Evolutionary conservation across 805 yeast genomes (phyloP).

Genomic region (Ogataea ganodermae): DNA sequence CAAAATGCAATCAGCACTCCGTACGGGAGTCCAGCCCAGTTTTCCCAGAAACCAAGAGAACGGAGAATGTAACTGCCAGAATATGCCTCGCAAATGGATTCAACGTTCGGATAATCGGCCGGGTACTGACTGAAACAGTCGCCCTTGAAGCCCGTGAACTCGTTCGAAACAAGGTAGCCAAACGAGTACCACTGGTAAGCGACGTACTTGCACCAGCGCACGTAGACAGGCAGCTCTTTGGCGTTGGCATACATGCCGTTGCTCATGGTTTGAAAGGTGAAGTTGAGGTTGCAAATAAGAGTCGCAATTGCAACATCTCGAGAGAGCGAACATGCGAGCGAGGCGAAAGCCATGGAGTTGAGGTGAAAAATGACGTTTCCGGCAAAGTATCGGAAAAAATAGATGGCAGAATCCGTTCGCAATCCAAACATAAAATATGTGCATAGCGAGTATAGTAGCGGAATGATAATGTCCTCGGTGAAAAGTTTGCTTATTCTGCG

Average conservation of each 20-base stretch:
- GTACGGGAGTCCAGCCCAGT: constrained; percentile 70
- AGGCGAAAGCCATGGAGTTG: constrained; percentile 57
- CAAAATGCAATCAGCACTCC: constrained; percentile 60
- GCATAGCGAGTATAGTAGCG: constrained; percentile 57
- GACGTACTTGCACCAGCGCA: constrained; percentile 78
- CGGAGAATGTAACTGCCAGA: constrained; percentile 56
- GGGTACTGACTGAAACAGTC: constrained; percentile 48
- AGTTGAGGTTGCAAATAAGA: constrained; percentile 60
- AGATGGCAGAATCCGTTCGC: constrained; percentile 43
- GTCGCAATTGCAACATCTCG: constrained; percentile 65
- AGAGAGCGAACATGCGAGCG: constrained; percentile 53
- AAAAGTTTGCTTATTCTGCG: constrained; percentile 66
- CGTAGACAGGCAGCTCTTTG: constrained; percentile 76
- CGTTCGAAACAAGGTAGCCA: constrained; percentile 66
- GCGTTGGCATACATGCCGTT: constrained; percentile 83
- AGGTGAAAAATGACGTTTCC: constrained; percentile 57
- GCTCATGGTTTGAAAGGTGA: constrained; percentile 73
- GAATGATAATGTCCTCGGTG: constrained; percentile 68
- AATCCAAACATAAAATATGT: constrained; percentile 82
- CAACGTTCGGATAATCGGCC: constrained; percentile 30
- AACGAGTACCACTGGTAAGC: constrained; percentile 79
- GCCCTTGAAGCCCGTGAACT: constrained; percentile 63
- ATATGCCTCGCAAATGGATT: constrained; percentile 46
- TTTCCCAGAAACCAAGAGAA: constrained; percentile 58
- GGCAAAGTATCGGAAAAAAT: constrained; percentile 65